A percentile compares a stretch with the other conserved stretches of the same genome.
These are phyloP conservation scores for Podila epigama DNA, from an alignment of 192 early-diverging fungal species.

Conservation along the genomic window DNA sequence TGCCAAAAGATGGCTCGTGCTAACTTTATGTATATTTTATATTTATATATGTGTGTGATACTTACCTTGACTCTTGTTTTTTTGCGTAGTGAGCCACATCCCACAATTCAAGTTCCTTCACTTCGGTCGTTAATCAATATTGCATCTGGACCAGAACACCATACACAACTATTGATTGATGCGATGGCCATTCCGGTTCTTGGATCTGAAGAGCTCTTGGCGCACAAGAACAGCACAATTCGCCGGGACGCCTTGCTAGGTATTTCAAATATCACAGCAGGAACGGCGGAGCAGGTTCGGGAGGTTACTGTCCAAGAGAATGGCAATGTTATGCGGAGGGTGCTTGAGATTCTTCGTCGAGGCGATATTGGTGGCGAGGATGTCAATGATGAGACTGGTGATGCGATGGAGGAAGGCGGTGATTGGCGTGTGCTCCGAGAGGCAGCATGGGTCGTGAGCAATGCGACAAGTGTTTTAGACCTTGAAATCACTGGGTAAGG, in stretches of 20 bases:
- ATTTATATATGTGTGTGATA: not conserved
- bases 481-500: slow-evolving; percentile 46
- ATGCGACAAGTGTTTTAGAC: slow-evolving; percentile 46
- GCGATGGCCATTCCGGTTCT: slow-evolving; percentile 41
- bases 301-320: slow-evolving; percentile 46
- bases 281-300: slow-evolving; percentile 44
- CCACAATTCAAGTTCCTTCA: slow-evolving; percentile 44
- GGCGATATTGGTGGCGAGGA: slow-evolving; percentile 42
- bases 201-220: slow-evolving; percentile 24
- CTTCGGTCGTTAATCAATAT: slow-evolving; percentile 45
- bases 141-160: slow-evolving; percentile 46
- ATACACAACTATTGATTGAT: slow-evolving; percentile 46
- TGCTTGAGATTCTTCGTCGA: slow-evolving; percentile 28
- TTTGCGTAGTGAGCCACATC: slow-evolving; percentile 32
- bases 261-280: slow-evolving; percentile 47
- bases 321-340: slow-evolving; percentile 40
- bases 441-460: slow-evolving; percentile 47
- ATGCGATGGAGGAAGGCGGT: slow-evolving; percentile 27
- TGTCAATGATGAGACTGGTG: slow-evolving; percentile 2
- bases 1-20: not conserved
- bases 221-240: slow-evolving; percentile 42
- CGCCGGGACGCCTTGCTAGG: slow-evolving; percentile 41
- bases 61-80: not conserved
- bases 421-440: slow-evolving; percentile 47
- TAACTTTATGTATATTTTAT: not conserved